phyloP scores from a whole-genome alignment of 2,329 filamentous ascomycete genomes.

The Phyllosticta paracitricarpa region DNA sequence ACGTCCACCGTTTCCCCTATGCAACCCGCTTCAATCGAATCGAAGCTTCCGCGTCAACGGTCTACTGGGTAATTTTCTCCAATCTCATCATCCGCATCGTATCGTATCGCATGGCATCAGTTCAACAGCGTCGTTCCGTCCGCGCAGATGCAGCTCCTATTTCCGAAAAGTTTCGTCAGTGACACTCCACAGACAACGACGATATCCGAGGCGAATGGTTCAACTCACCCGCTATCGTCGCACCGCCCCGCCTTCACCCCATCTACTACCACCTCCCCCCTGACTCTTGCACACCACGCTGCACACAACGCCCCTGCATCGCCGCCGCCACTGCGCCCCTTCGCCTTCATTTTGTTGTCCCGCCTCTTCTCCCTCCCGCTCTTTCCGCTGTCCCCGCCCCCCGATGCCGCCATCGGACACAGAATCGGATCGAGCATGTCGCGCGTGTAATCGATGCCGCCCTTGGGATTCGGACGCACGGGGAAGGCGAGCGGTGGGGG shows the following conservation, averaged over 20 bases:
- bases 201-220: too few species aligned
- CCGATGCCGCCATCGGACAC: background rate
- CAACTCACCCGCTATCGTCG: background rate
- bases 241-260: background rate
- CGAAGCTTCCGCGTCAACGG: too few species aligned
- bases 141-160: background rate
- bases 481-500: background rate
- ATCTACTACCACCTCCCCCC: too few species aligned
- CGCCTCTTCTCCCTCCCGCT: background rate
- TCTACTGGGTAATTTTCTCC: too few species aligned
- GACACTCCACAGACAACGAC: too few species aligned
- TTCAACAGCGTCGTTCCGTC: background rate
- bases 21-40: too few species aligned
- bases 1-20: too few species aligned
- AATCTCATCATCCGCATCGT: too few species aligned
- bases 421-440: constrained; percentile 3
- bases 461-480: background rate
- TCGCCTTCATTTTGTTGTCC: background rate
- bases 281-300: background rate
- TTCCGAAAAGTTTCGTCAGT: too few species aligned
- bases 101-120: background rate
- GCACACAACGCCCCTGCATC: background rate
- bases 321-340: background rate
- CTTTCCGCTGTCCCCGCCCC: background rate
- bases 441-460: constrained; percentile 5